These are phyloP conservation scores for Talaromyces thailandensis DNA, from an alignment of 495 filamentous ascomycete species.

Conservation along the genomic window DNA sequence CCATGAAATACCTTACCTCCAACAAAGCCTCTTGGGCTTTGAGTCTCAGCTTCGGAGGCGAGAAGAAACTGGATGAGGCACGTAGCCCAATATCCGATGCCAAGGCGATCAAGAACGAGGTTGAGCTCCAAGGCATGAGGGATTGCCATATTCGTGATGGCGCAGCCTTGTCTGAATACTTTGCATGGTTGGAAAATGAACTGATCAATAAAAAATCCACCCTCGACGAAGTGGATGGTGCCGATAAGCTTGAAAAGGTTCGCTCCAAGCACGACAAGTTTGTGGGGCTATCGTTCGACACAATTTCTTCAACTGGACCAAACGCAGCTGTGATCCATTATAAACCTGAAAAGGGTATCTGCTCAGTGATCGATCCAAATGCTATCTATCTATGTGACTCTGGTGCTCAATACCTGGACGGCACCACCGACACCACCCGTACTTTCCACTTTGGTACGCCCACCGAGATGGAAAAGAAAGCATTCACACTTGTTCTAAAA, in stretches of 20 bases:
- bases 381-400: conserved; percentile 95
- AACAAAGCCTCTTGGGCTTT: conserved; percentile 92
- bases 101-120: conserved; percentile 95
- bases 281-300: conserved; percentile 88
- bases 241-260: conserved; percentile 80
- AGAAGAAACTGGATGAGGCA: conserved; percentile 74
- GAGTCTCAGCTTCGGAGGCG: conserved; percentile 79
- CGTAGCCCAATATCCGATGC: conserved; percentile 86
- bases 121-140: conserved; percentile 87
- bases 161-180: conserved; percentile 84
- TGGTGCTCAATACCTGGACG: conserved; percentile 89
- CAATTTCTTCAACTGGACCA: conserved; percentile 89
- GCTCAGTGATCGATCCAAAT: conserved; percentile 76
- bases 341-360: conserved; percentile 77
- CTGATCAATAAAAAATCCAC: conserved; percentile 61
- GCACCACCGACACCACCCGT: conserved; percentile 92
- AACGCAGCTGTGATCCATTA: conserved; percentile 99
- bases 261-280: conserved; percentile 75
- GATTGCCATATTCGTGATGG: conserved; percentile 92
- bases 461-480: conserved; percentile 74
- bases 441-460: conserved; percentile 89
- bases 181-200: conserved; percentile 94
- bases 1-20: conserved; percentile 73
- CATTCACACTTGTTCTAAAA: conserved; percentile 93
- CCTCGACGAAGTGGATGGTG: conserved; percentile 82